Base-by-base conservation (phyloP, 2,329 filamentous ascomycete genomes). In the Pseudogymnoascus sp. region DNA sequence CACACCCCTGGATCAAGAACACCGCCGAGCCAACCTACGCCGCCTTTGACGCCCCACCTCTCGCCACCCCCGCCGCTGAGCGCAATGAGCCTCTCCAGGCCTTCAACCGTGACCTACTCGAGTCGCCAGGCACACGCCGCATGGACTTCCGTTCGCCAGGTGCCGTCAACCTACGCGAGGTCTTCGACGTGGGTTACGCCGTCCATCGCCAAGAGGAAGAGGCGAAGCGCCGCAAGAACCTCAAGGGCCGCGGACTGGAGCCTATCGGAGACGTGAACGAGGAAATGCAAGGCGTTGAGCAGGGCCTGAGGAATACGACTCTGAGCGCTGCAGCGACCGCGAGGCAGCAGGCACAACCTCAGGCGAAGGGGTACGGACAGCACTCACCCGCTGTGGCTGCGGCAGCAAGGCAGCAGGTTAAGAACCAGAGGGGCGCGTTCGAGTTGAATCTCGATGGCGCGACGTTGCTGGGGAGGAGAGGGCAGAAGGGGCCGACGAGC, bases 121-220 rank as follows among this genome's bases (percentile, higher is more conserved):
- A 87, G 65, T 82, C 83, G 9, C 84, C 84, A 12, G 80, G 80
- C 13, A 72, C 74, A 38, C 88, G 89, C 29, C 86, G 90, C 15
- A 86, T 88, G 77, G 94, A 99, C 74, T 99, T 97, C 86, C 86
- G 94, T 63, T 97, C 92, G 0, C 94, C 94, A 0, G 94, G 92
- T 59, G 92, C 91, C 2, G 88, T 99, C 75, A 97, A 97, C 73
- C 80, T 99, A 10, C 91, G 94, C 64, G 94, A 99, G 75, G 92
- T 97, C 2, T 99, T 99, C 68, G 94, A 99, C 71, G 93, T 99
- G 58, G 89, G 91, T n/a, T 99, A 99, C 71, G 93, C 94, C 7
- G 94, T 99, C 7, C 94, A 97, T 73, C 83, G 94, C 55, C 92
- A 97, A 75, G 94, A 97, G 75, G 94, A 99, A 73, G 94, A 97